Base-by-base conservation (phyloP, 2,329 filamentous ascomycete species). In the Whalleya microplaca region DNA sequence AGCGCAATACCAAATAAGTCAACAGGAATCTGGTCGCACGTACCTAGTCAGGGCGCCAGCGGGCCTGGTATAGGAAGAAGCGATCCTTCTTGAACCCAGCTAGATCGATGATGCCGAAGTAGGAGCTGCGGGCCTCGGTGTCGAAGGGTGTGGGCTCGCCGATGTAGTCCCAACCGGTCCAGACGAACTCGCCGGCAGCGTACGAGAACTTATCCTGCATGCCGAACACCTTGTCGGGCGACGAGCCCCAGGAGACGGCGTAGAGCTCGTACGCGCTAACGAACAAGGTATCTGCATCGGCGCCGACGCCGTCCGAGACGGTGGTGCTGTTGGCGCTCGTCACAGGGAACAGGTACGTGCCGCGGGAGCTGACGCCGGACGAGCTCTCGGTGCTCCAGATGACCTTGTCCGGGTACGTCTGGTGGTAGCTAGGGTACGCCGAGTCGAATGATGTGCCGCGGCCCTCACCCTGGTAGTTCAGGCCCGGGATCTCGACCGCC, bases 31-130 rank as follows among this genome's bases (percentile, higher is more conserved):
- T 20, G 14, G 44, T 19, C 41, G 20, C 16, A 48, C 50, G 18
- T 43, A 53, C 50, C 50, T 81, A 51, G 16, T 80, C 76, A 0
- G 81, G 72, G 2, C 76, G 71, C 83, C 82, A 85, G 7, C 80
- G 76, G 0, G 80, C 68, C 62, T 84, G 82, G 57, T 84, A 85
- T 3, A 84, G 63, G 59, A 76, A 84, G 66, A 78, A 84, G 1
- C 82, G 73, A 55, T 84, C 81, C 67, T 85, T 85, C 53, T 73
- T 75, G 69, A 85, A 85, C 0, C 82, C 82, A 0, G 82, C 82
- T 6, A 84, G 71, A 52, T 85, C 82, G 27, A 85, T 75, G 55
- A 85, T 83, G 9, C 82, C 82, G 45, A 78, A 84, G 65, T 84
- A 85, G 1, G 78, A 79, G 64, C 78, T 81, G 14, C 80, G 76